phyloP scores from a whole-genome alignment of 495 filamentous ascomycete genomes.

The Jackrogersella multiformis region DNA sequence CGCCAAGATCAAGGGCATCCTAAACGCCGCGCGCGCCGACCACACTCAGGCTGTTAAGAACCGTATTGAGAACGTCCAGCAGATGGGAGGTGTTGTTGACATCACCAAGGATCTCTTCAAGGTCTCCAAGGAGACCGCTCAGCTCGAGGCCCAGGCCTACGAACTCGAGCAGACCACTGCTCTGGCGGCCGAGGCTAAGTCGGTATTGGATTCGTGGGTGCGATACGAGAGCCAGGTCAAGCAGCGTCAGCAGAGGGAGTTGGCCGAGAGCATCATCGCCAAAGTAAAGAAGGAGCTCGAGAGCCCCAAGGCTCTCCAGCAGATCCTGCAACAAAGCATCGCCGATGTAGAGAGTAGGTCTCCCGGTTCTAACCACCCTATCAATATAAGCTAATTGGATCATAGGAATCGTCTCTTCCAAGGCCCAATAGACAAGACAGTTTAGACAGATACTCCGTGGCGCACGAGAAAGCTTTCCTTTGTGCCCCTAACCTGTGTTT shows the following conservation, averaged over 20 bases:
- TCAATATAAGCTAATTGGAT: constrained; percentile 37
- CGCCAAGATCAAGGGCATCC: constrained; percentile 87
- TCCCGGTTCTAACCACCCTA: not conserved
- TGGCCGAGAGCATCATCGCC: constrained; percentile 88
- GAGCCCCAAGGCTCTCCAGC: constrained; percentile 92
- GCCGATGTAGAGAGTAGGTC: constrained; percentile 94
- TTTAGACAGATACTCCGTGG: constrained; percentile 50
- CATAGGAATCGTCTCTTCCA: constrained; percentile 63
- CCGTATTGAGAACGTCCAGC: constrained; percentile 90
- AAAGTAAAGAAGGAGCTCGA: constrained; percentile 99
- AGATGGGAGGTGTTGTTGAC: constrained; percentile 92
- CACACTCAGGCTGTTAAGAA: constrained; percentile 94
- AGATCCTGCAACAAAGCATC: constrained; percentile 95
- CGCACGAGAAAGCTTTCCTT: constrained; percentile 55
- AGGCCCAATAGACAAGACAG: constrained; percentile 60
- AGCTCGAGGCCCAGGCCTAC: constrained; percentile 93
- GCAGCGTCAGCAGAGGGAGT: constrained; percentile 95
- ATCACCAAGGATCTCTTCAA: constrained; percentile 96
- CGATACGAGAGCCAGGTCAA: constrained; percentile 98
- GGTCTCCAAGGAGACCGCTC: constrained; percentile 98
- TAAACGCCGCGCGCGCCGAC: constrained; percentile 91
- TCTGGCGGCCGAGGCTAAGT: constrained; percentile 89
- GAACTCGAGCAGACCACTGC: constrained; percentile 96
- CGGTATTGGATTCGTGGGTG: constrained; percentile 96
- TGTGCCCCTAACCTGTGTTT: constrained; percentile 49